A percentile compares a stretch with the other conserved stretches of the same genome.
Conservation (phyloP, 139 green algal species). For the Chlorella sorokiniana region DNA sequence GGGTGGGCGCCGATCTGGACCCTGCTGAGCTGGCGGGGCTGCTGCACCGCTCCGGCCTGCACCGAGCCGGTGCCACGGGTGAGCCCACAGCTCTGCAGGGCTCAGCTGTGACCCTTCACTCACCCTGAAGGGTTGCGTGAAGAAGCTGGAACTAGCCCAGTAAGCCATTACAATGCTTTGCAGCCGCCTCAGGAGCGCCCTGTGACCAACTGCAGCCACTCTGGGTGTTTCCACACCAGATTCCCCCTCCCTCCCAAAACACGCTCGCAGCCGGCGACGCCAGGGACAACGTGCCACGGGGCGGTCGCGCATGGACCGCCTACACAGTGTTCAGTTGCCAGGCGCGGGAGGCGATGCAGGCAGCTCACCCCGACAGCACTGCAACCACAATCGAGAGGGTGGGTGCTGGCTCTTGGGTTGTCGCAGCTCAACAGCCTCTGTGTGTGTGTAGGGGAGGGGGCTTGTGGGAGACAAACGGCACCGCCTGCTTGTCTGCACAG, state of each 20-base stretch:
- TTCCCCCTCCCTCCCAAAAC: neutral
- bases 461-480: neutral
- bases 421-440: no score
- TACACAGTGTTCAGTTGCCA: neutral
- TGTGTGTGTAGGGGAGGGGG: neutral
- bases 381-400: neutral
- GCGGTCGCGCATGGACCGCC: neutral
- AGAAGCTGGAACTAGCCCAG: neutral
- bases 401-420: no score
- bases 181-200: neutral
- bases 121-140: neutral
- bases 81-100: neutral
- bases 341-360: neutral
- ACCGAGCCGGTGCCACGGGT: no score
- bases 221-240: neutral
- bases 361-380: neutral
- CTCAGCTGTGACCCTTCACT: neutral
- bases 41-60: no score
- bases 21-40: no score
- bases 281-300: neutral
- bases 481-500: neutral
- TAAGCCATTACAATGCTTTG: neutral
- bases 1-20: no score
- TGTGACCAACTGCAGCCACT: neutral
- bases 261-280: neutral